Percentiles rank a stretch among this genome's conserved stretches.
Evolutionary conservation across 306 rosid species (phyloP).

Genomic region (Dryas alaskensis): DNA sequence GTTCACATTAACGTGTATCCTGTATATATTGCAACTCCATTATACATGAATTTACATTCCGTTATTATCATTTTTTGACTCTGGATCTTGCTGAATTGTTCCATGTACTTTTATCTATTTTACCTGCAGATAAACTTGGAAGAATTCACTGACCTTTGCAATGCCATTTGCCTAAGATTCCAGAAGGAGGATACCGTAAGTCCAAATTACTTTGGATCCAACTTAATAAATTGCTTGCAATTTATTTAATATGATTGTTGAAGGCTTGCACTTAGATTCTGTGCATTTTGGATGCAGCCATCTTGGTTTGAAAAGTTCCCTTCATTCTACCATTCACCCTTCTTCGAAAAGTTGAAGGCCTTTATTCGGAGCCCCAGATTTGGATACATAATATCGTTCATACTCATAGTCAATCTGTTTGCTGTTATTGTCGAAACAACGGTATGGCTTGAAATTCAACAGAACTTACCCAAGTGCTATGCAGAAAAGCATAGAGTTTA

Average conservation of each 20-base stretch:
- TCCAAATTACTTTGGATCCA: conserved; percentile 18
- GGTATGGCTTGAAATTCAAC: conserved; percentile 49
- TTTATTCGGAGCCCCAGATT: conserved; percentile 69
- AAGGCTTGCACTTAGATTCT: conserved; percentile 34
- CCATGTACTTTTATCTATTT: conserved; percentile 17
- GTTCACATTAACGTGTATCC: not conserved
- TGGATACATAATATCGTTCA: conserved; percentile 78
- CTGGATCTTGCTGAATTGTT: conserved; percentile 13
- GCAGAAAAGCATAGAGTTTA: not conserved
- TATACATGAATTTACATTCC: not conserved
- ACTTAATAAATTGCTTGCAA: conserved; percentile 21
- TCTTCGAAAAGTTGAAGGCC: conserved; percentile 62
- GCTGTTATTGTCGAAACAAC: conserved; percentile 93
- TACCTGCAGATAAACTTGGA: conserved; percentile 66
- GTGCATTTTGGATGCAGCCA: conserved; percentile 55
- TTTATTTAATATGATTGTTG: conserved; percentile 13
- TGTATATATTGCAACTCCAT: not conserved
- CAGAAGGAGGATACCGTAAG: conserved; percentile 82
- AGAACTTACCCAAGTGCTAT: conserved; percentile 8
- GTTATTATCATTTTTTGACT: conserved; percentile 3
- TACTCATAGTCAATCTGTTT: conserved; percentile 67
- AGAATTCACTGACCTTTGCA: conserved; percentile 91
- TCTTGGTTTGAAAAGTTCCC: conserved; percentile 64
- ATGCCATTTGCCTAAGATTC: conserved; percentile 83
- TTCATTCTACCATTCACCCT: conserved; percentile 45